Evolutionary conservation across 306 rosid species (phyloP).

Genomic region (Rubus idaeus): DNA sequence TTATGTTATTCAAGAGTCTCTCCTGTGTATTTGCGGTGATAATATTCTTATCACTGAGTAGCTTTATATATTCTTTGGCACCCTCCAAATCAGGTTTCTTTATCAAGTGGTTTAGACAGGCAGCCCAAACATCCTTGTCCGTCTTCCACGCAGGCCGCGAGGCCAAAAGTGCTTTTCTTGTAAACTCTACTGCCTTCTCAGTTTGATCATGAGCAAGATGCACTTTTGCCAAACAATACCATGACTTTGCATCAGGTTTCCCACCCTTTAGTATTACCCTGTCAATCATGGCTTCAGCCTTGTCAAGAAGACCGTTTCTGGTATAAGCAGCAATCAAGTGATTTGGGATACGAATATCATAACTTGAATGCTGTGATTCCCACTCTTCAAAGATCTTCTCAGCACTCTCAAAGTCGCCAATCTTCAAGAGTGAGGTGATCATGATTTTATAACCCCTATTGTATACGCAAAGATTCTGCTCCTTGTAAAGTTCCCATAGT

Average conservation of each 20-base stretch:
- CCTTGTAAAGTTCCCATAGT: constrained; percentile 26
- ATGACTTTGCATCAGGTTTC: constrained; percentile 8
- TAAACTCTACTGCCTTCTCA: constrained; percentile 20
- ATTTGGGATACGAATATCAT: constrained; percentile 30
- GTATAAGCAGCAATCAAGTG: constrained; percentile 20
- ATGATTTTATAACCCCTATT: constrained; percentile 15
- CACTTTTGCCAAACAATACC: constrained; percentile 16
- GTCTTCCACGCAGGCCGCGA: constrained; percentile 14
- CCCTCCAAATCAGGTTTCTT: constrained; percentile 19
- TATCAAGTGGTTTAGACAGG: constrained; percentile 21
- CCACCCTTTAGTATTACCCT: constrained; percentile 1
- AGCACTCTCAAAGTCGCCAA: constrained; percentile 31
- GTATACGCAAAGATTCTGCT: not conserved
- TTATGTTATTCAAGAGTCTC: constrained; percentile 13
- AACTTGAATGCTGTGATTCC: constrained; percentile 23
- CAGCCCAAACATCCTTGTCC: constrained; percentile 14
- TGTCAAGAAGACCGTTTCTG: constrained; percentile 28
- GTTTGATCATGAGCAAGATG: constrained; percentile 10
- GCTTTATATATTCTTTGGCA: constrained; percentile 22
- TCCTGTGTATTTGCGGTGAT: not conserved
- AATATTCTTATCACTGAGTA: constrained; percentile 13
- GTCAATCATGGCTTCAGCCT: constrained; percentile 27
- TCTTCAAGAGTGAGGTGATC: constrained; percentile 21
- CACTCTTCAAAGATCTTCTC: constrained; percentile 34
- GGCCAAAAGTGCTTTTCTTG: constrained; percentile 17